Evolutionary conservation across 2,329 filamentous ascomycete genomes (phyloP), one percentile per base, ranked within the genome.

Genomic region (Mariannaea elegans): DNA sequence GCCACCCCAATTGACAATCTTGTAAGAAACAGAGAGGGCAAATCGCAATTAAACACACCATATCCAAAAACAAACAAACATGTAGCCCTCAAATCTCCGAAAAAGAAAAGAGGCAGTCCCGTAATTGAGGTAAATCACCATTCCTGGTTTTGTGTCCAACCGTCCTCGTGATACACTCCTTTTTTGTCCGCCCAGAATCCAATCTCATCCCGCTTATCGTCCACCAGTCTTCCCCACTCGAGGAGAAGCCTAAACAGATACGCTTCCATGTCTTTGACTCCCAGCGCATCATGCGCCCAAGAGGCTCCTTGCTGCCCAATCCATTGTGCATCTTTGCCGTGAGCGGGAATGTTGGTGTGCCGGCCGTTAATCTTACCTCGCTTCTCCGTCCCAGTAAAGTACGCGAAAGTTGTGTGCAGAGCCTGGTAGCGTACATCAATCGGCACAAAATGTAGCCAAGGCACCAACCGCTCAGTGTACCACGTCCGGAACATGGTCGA

Each of bases 371-470:
- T 65, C 48, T 69, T 69, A 14, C 78, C 79, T 32, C 68, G 68
- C 16, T 68, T 68, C 56, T 82, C 77, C 5, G 86, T 80, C 0
- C 90, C 90, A 4, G 82, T 78, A 70, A 95, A 94, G 75, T 93
- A 95, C 0, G 89, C 85, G 53, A 94, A 75, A 0, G 89, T 92
- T 62, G 86, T 87, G 79, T 91, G 92, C 38, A 95, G 77, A 1
- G 85, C 90, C 61, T 93, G 90, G 18, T 91, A 86, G 3, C 92
- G 84, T 2, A 90, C 66, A 71, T 95, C 92, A 14, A 94, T 77
- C 8, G 92, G 92, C 2, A 94, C 88, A 68, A 93, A 95, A 72
- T 96, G 92, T 42, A 89, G 78, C 92, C 92, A 96, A 0, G 92
- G 86, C 58, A 82, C 84, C 14, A 95, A 76, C 6, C 92, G 85